phyloP scores from a whole-genome alignment of 2,329 filamentous ascomycete genomes.

The Aureobasidium namibiae region DNA sequence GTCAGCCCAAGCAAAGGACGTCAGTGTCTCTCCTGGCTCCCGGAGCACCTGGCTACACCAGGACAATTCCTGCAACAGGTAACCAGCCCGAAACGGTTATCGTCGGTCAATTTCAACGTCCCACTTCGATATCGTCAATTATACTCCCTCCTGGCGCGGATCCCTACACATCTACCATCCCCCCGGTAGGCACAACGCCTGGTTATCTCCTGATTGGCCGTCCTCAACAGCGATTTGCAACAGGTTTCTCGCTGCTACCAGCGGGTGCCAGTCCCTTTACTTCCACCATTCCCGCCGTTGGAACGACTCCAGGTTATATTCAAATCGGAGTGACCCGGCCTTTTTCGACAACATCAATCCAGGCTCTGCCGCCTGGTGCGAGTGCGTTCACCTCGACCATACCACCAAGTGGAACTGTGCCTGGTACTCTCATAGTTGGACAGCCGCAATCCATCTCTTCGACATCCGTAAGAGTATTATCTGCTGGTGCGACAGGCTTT shows the following conservation, averaged over 20 bases:
- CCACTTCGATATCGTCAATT: neutral
- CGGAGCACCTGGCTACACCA: neutral
- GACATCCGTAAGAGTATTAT: neutral
- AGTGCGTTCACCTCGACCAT: neutral
- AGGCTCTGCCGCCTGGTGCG: neutral
- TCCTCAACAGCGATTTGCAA: neutral
- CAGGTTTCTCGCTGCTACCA: neutral
- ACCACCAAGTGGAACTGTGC: neutral
- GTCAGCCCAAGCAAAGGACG: neutral
- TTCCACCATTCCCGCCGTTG: neutral
- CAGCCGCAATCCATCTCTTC: neutral
- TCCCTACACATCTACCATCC: neutral
- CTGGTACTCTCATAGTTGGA: neutral
- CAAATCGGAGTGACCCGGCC: neutral
- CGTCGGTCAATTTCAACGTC: neutral
- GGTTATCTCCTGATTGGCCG: neutral
- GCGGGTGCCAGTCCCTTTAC: neutral
- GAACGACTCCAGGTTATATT: neutral
- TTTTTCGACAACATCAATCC: neutral
- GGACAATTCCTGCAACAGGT: neutral
- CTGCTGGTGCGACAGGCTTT: neutral
- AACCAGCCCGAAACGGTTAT: neutral
- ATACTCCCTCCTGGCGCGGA: neutral
- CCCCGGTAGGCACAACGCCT: neutral
- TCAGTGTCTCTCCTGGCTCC: neutral